Percentiles rank a stretch among this genome's conserved stretches.
phyloP scores from a whole-genome alignment of 192 early-diverging fungal species.

The Pilobolus umbonatus region DNA sequence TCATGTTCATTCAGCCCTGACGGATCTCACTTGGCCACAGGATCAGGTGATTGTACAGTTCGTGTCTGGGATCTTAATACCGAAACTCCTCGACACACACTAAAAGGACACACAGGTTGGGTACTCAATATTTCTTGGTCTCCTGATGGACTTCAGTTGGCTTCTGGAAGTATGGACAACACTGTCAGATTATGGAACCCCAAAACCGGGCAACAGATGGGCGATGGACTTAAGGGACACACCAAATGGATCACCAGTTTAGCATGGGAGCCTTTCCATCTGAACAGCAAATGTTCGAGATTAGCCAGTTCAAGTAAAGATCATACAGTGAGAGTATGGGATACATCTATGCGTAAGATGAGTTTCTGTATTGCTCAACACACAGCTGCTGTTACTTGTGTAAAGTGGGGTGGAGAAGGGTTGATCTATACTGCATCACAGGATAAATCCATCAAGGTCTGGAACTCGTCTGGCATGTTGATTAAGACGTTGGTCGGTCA shows the following conservation, averaged over 20 bases:
- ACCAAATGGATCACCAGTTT: constrained; percentile 85
- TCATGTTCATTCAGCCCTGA: constrained; percentile 88
- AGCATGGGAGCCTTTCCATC: constrained; percentile 91
- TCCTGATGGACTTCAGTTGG: constrained; percentile 78
- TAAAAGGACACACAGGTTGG: constrained; percentile 86
- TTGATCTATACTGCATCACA: constrained; percentile 87
- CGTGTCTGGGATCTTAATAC: constrained; percentile 97
- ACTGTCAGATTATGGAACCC: constrained; percentile 88
- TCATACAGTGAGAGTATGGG: constrained; percentile 91
- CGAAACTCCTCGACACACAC: constrained; percentile 85
- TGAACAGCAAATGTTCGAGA: constrained; percentile 71
- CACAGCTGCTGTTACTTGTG: constrained; percentile 88
- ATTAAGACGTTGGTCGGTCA: constrained; percentile 84
- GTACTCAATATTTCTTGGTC: constrained; percentile 92
- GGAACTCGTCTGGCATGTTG: constrained; percentile 82
- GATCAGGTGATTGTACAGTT: constrained; percentile 92
- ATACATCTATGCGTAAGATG: constrained; percentile 69
- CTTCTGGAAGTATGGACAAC: constrained; percentile 93
- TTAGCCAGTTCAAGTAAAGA: constrained; percentile 92
- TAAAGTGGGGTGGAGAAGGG: constrained; percentile 96
- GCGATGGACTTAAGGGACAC: constrained; percentile 78
- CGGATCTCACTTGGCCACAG: constrained; percentile 86
- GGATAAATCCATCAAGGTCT: constrained; percentile 96
- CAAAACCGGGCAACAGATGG: constrained; percentile 72
- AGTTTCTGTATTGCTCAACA: constrained; percentile 81